Base-by-base conservation (phyloP, 257 asterid species). In the Przewalskia tangutica region DNA sequence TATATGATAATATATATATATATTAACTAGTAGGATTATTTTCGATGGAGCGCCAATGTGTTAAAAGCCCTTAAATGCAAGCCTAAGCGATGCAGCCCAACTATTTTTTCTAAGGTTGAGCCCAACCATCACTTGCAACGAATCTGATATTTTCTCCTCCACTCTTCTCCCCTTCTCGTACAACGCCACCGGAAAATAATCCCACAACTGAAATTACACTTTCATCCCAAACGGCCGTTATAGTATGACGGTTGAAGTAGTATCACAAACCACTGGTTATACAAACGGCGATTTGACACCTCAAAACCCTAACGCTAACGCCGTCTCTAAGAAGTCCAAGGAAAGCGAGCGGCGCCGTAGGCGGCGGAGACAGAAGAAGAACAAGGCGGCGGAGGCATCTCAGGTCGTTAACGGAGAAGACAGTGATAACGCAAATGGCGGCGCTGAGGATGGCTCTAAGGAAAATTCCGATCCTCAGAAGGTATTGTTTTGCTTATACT, bases 331-430 rank as follows among this genome's bases (percentile, higher is more conserved):
- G 92, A 92, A 93, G 85, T 91, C 90, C 62, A 88, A 90, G 81
- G 99, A 93, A 81, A 89, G 81, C 63, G 98, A 93, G 77, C 90
- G 94, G 13, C 97, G 99, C 76, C 87, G 98, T 88, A 92, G 98
- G 93, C 88, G 99, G 85, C 92, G 99, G 85, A 96, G 94, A 82
- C 97, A 93, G 93, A 96, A 96, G 95, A 95, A 95, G 93, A 93
- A 89, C 83, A 95, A 89, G 55, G 50, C 81, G n/a, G 85, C 86
- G 13, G 1, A 1, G 32, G 32, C 32, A 2, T 27, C 32, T 27
- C 32, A 27, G 1, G 32, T 27, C 32, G 32, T 27, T 27, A 27
- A 27, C 32, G 32, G 1, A 27, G 32, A 27, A 51, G 94, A 89
- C 34, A 89, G 89, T 77, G 94, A 88, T 53, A 81, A 88, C 36